Evolutionary conservation across 305 asterid species (phyloP).

Genomic region (Fraxinus baroniana): DNA sequence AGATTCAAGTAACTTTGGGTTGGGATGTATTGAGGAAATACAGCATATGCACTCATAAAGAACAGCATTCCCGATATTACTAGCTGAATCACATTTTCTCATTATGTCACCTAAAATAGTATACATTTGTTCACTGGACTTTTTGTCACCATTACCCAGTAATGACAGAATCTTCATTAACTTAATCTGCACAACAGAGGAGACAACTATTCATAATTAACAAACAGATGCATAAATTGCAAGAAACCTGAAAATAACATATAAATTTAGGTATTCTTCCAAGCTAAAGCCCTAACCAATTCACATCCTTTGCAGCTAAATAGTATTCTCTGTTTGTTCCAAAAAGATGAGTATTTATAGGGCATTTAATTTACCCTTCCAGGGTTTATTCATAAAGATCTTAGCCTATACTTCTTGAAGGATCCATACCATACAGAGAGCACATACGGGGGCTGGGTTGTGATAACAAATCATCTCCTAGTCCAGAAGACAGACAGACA

Average conservation of each 20-base stretch:
- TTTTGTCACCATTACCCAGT: constrained; percentile 85
- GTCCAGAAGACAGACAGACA: neutral
- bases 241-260: constrained; percentile 12
- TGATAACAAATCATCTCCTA: neutral
- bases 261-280: neutral
- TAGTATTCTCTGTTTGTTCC: constrained; percentile 2
- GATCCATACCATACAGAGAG: neutral
- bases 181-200: constrained; percentile 63
- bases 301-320: neutral
- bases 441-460: neutral
- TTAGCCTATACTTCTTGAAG: neutral
- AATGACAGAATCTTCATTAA: constrained; percentile 80
- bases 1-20: constrained; percentile 87
- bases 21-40: constrained; percentile 82
- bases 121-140: constrained; percentile 96
- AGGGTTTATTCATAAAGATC: neutral
- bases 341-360: neutral
- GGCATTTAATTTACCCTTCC: neutral
- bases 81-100: constrained; percentile 81
- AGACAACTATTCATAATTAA: constrained; percentile 7
- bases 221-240: neutral
- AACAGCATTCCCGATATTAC: constrained; percentile 93
- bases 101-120: constrained; percentile 81
- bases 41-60: constrained; percentile 94
- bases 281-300: neutral